phyloP scores from a whole-genome alignment of 139 green algal genomes.

The Ettlia oleoabundans region DNA sequence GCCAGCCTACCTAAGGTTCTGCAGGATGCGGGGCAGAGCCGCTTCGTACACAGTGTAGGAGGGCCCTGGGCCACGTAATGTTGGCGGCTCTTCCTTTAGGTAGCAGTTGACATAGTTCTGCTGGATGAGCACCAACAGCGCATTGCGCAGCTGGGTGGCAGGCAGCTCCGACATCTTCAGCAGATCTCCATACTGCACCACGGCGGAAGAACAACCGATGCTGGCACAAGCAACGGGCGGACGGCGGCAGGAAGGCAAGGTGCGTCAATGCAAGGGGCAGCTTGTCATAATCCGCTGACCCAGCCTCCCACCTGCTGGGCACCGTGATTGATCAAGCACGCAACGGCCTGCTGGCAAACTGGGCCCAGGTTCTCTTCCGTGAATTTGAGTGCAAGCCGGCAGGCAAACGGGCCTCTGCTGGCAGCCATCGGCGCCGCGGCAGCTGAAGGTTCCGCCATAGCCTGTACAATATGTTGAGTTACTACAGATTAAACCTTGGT shows the following conservation, averaged over 20 bases:
- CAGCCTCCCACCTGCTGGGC: slow-evolving; percentile 25
- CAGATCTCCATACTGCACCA: slow-evolving; percentile 34
- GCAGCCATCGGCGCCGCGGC: too few relatives aligned
- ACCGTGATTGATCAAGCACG: slow-evolving; percentile 39
- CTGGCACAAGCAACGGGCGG: too few relatives aligned
- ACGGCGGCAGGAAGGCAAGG: neutral
- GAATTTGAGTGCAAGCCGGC: slow-evolving; percentile 41
- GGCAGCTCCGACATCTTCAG: slow-evolving; percentile 17
- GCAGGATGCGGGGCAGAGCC: slow-evolving; percentile 60
- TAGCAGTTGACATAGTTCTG: slow-evolving; percentile 70
- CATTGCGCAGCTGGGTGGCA: slow-evolving; percentile 39
- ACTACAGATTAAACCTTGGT: too few relatives aligned
- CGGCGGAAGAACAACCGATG: neutral
- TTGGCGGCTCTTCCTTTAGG: slow-evolving; percentile 56
- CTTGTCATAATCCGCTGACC: neutral
- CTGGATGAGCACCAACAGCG: slow-evolving; percentile 75
- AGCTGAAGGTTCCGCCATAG: neutral
- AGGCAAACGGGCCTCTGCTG: slow-evolving; percentile 9
- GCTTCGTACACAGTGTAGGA: slow-evolving; percentile 63
- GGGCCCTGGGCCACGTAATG: slow-evolving; percentile 37
- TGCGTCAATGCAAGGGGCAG: too few relatives aligned
- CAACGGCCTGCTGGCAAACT: slow-evolving; percentile 11
- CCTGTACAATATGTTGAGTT: neutral
- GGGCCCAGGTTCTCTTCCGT: slow-evolving; percentile 28
- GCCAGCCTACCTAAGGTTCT: slow-evolving; percentile 58